A percentile compares a stretch with the other conserved stretches of the same genome.
Conservation (phyloP, 2,329 filamentous ascomycete species). For the Cryphonectria naterciae region DNA sequence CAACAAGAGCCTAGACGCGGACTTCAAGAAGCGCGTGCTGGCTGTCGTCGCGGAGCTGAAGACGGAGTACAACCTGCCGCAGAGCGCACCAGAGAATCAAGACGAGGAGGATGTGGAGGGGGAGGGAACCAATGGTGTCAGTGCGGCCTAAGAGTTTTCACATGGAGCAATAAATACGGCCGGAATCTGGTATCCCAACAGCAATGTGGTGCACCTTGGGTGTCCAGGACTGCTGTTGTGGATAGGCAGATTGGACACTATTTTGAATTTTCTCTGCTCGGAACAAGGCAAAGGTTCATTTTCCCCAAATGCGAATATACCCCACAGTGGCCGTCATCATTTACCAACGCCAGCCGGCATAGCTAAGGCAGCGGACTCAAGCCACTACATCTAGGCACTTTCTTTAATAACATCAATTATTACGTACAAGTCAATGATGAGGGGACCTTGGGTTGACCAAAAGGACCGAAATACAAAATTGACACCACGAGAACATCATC, state of each 20-base stretch:
- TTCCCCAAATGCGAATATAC: background rate
- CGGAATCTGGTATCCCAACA: background rate
- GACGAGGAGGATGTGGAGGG: slow-evolving; percentile 15
- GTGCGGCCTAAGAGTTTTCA: background rate
- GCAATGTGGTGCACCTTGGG: background rate
- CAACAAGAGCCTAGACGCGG: slow-evolving; percentile 23
- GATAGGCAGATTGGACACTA: background rate
- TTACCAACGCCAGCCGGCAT: background rate
- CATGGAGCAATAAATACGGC: background rate
- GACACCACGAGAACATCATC: too few relatives aligned
- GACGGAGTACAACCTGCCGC: slow-evolving; percentile 25
- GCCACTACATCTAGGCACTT: background rate
- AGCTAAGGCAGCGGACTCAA: background rate
- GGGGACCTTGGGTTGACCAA: background rate
- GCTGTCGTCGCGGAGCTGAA: slow-evolving; percentile 23
- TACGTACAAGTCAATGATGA: background rate
- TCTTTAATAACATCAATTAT: background rate
- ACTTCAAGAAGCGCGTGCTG: slow-evolving; percentile 20
- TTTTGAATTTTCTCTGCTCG: background rate
- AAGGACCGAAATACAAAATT: too few relatives aligned
- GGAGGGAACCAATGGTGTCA: slow-evolving; percentile 9
- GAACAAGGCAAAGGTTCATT: background rate
- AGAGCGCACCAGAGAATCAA: slow-evolving; percentile 19
- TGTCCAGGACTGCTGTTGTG: background rate
- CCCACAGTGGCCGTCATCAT: background rate